phyloP scores from a whole-genome alignment of 345 rosid genomes.

The Brassica napus region DNA sequence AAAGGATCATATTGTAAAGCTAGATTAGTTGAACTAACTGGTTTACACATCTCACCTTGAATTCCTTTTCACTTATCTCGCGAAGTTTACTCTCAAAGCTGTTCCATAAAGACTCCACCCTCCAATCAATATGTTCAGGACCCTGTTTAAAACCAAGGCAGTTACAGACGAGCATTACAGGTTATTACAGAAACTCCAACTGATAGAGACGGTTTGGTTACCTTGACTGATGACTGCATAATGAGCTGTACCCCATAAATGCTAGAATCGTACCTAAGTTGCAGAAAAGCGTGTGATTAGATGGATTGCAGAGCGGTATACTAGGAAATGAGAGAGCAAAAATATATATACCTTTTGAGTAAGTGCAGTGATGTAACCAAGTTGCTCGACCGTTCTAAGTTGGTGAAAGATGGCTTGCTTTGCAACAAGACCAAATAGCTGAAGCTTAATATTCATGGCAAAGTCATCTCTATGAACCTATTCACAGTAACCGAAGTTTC shows the following conservation, averaged over 20 bases:
- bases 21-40: constrained; percentile 2
- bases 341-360: constrained; percentile 54
- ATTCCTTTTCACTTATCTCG: constrained; percentile 75
- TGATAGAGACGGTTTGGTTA: constrained; percentile 28
- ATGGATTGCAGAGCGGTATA: not conserved
- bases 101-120: constrained; percentile 73
- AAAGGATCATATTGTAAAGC: constrained; percentile 18
- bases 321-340: not conserved
- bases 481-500: constrained; percentile 5
- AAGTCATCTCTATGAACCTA: constrained; percentile 88
- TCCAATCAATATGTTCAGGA: constrained; percentile 71
- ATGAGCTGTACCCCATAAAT: constrained; percentile 75
- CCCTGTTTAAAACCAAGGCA: constrained; percentile 44
- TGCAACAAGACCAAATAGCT: constrained; percentile 60
- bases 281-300: constrained; percentile 10
- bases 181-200: not conserved
- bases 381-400: constrained; percentile 83
- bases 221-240: constrained; percentile 85
- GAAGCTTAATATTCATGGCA: constrained; percentile 71
- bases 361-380: constrained; percentile 62
- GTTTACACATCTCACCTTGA: constrained; percentile 52
- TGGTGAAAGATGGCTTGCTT: constrained; percentile 74
- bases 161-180: not conserved
- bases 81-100: constrained; percentile 63
- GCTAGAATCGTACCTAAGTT: constrained; percentile 66